These are phyloP conservation scores for Acacia melanoxylon DNA, from an alignment of 306 rosid genomes.

Conservation along the genomic window DNA sequence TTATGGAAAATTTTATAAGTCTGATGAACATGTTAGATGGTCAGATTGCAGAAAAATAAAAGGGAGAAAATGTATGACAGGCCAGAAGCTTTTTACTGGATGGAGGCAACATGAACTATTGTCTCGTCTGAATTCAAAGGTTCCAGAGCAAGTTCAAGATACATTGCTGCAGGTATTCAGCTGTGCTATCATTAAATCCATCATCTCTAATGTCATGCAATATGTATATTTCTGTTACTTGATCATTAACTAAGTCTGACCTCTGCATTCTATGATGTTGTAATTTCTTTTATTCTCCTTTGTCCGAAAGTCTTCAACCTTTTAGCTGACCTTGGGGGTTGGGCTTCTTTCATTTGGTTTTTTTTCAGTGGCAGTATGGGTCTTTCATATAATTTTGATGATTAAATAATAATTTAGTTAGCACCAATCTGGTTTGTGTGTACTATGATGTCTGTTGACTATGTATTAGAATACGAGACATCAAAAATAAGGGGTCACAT, in stretches of 20 bases:
- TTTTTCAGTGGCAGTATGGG: conserved; percentile 9
- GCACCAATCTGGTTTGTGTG: not conserved
- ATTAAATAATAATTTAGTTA: not conserved
- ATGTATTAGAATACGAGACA: not conserved
- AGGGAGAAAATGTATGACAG: conserved; percentile 55
- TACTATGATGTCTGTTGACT: not conserved
- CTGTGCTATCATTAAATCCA: conserved; percentile 16
- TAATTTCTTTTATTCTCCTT: conserved; percentile 11
- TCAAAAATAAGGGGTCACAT: not conserved
- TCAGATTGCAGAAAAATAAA: conserved; percentile 54
- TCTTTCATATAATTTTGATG: not conserved
- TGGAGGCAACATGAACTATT: conserved; percentile 64
- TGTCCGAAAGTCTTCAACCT: not conserved
- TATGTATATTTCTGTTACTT: conserved; percentile 10
- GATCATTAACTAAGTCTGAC: conserved; percentile 20
- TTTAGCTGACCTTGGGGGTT: not conserved
- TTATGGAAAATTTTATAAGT: conserved; percentile 73
- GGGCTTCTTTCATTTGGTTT: conserved; percentile 6
- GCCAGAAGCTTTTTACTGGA: conserved; percentile 64
- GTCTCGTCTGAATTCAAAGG: conserved; percentile 62
- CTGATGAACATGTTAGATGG: conserved; percentile 65
- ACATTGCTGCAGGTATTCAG: conserved; percentile 60
- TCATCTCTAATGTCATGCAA: conserved; percentile 5
- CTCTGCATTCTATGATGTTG: conserved; percentile 24
- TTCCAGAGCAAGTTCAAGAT: conserved; percentile 51